These are phyloP conservation scores for Alternaria sp. DNA, from an alignment of 2,329 filamentous ascomycete genomes.

Conservation along the genomic window DNA sequence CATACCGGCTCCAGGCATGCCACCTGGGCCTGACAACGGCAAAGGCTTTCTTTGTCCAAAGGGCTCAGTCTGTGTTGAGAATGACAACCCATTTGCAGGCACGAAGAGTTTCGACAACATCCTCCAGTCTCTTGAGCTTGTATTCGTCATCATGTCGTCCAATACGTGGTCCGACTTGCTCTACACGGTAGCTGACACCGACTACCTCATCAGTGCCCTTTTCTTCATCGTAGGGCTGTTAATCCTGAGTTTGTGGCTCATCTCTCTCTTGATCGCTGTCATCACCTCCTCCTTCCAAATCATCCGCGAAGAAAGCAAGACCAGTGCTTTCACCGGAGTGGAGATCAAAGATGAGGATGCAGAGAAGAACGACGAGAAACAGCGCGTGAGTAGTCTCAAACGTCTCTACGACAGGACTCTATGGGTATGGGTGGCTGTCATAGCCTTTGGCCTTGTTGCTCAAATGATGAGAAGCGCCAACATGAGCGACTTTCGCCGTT, in stretches of 20 bases:
- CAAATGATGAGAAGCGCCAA: constrained; percentile 77
- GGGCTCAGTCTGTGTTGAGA: constrained; percentile 83
- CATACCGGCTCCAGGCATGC: constrained; percentile 60
- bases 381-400: constrained; percentile 64
- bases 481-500: constrained; percentile 68
- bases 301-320: constrained; percentile 93
- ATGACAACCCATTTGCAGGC: constrained; percentile 77
- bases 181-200: constrained; percentile 90
- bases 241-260: constrained; percentile 94
- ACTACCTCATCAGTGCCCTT: constrained; percentile 84
- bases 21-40: constrained; percentile 48
- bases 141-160: constrained; percentile 98
- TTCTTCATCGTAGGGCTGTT: constrained; percentile 78
- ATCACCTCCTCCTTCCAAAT: constrained; percentile 99
- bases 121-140: constrained; percentile 85
- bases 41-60: constrained; percentile 91
- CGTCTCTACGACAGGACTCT: constrained; percentile 75
- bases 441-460: constrained; percentile 78
- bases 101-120: constrained; percentile 98
- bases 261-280: constrained; percentile 92
- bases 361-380: constrained; percentile 46
- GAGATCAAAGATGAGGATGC: constrained; percentile 55
- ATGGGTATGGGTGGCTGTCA: constrained; percentile 80
- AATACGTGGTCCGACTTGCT: constrained; percentile 96
- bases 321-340: constrained; percentile 87